Evolutionary conservation across 495 filamentous ascomycete genomes (phyloP).

Genomic region (Hypoxylon lenormandii): DNA sequence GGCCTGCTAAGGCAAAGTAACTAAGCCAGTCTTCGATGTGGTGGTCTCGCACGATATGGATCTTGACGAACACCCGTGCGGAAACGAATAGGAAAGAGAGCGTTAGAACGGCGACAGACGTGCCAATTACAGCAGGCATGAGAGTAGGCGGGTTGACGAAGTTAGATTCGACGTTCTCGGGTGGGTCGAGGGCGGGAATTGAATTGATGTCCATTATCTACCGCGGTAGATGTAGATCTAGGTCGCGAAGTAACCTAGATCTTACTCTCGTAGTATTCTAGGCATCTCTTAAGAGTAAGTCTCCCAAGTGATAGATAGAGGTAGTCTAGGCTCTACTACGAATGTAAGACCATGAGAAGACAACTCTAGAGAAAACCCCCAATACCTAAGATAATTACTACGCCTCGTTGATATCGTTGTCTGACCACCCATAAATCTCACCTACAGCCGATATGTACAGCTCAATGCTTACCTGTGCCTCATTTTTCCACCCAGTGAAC

Average conservation of each 20-base stretch:
- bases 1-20: background rate
- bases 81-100: background rate
- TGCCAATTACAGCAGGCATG: background rate
- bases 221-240: constrained; percentile 4
- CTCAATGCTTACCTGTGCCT: no score
- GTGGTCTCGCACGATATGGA: background rate
- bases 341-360: no score
- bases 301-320: no score
- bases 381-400: no score
- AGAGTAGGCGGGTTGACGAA: background rate
- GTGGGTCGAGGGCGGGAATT: no score
- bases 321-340: no score
- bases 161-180: background rate
- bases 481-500: no score
- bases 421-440: no score
- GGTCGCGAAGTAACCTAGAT: constrained; percentile 5
- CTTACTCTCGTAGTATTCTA: background rate
- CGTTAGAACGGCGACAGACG: background rate
- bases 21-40: background rate
- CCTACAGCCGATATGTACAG: no score
- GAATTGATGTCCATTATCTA: background rate
- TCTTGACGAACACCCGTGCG: background rate
- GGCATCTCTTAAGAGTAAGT: no score
- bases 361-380: no score
- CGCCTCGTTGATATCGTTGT: no score